Evolutionary conservation across 805 yeast genomes (phyloP), one percentile per base, ranked within the genome.

Genomic region (Kuraishia hungarica): DNA sequence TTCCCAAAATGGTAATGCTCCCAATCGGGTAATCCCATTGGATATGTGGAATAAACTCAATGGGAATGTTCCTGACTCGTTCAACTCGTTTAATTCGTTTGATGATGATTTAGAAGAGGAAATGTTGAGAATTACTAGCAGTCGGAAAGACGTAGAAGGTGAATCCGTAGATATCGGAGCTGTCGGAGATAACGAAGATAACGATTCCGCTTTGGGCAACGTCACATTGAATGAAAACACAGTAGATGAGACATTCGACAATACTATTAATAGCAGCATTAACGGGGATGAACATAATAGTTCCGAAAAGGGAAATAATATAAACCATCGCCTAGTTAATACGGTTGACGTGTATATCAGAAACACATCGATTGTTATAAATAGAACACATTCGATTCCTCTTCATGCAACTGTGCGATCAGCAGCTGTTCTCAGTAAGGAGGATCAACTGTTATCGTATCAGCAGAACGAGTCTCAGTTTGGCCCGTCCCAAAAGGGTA

Each of bases 351-450:
- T 67, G 2, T 57, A 55, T 20, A 55, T 67, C 19, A 54, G 59
- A 11, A 52, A 57, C 22, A 65, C 64, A 2, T 66, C 71, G 5
- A 59, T 67, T 21, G 56, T 62, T 5, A 60, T 67, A 2, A 58
- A 61, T 50, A 57, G 61, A 24, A 55, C 57, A 15, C 61, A 59
- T 17, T 53, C 51, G 15, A 54, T 59, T 20, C 48, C 58, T 11
- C 59, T 67, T 11, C 63, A 62, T 48, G 56, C 61, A 1, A 48
- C 58, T 0, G 64, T 68, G 15, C 20, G 64, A 55, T 56, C 62
- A 24, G 63, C 69, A 2, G 58, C 62, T 13, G 60, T 66, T 4
- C 54, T 68, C 1, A 63, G 62, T 8, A 63, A 66, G 56, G 52
- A 13, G 51, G 53, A 7, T 59, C 66, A 35, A 13, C 43, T 35